These are phyloP conservation scores for Dissophora ornata DNA, from an alignment of 192 early-diverging fungal species.

Conservation along the genomic window DNA sequence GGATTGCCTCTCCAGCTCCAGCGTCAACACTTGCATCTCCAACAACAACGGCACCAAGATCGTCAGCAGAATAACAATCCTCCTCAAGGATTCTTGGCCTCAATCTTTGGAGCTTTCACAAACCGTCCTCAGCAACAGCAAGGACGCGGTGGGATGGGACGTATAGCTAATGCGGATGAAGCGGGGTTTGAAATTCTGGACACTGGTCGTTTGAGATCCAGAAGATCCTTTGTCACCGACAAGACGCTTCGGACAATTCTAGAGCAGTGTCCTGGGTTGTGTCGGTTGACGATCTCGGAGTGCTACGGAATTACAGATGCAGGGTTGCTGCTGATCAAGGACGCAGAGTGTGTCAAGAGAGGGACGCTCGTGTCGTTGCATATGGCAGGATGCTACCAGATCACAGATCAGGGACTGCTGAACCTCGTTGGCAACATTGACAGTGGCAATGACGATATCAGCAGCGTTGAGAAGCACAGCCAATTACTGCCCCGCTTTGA, in stretches of 20 bases:
- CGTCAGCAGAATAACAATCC: neutral
- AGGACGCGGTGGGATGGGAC: too few relatives aligned
- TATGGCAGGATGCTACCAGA: slow-evolving; percentile 33
- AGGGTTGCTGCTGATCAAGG: slow-evolving; percentile 7
- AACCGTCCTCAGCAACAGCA: neutral
- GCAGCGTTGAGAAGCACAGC: too few relatives aligned
- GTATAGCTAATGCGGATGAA: neutral
- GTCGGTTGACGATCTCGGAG: slow-evolving; percentile 46
- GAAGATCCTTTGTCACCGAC: slow-evolving; percentile 51
- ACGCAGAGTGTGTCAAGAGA: slow-evolving; percentile 14
- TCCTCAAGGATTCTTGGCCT: slow-evolving; percentile 12
- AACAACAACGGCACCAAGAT: neutral
- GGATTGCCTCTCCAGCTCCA: neutral
- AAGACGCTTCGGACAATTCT: slow-evolving; percentile 48
- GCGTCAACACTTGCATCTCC: neutral
- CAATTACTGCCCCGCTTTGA: too few relatives aligned
- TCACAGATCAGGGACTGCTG: slow-evolving; percentile 50
- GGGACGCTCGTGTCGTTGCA: slow-evolving; percentile 35
- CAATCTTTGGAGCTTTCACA: slow-evolving; percentile 10
- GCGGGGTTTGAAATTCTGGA: neutral
- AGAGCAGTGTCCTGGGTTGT: slow-evolving; percentile 51
- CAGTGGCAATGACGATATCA: neutral
- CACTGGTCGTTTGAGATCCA: slow-evolving; percentile 19
- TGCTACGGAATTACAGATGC: slow-evolving; percentile 50
- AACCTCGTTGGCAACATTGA: slow-evolving; percentile 7